phyloP scores from a whole-genome alignment of 1,139 yeast species.

The Scheffersomyces illinoinensis region DNA sequence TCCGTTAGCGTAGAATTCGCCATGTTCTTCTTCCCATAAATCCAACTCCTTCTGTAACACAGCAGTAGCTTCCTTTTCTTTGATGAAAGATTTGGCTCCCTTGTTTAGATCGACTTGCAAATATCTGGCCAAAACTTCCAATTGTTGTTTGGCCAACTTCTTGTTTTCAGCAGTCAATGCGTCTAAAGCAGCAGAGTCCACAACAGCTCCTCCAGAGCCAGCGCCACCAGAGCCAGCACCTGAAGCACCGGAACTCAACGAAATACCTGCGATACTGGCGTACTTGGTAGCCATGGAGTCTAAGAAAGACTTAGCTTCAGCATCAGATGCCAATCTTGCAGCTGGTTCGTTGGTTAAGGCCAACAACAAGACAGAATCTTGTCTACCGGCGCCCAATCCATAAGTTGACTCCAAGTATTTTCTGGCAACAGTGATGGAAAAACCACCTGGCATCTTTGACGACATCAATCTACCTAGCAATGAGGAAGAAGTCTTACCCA shows the following conservation, averaged over 20 bases:
- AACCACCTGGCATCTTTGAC: slow-evolving; percentile 99
- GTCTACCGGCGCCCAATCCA: slow-evolving; percentile 94
- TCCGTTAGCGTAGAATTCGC: slow-evolving; percentile 92
- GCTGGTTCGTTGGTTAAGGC: slow-evolving; percentile 92
- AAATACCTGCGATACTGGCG: slow-evolving; percentile 79
- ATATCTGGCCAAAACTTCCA: slow-evolving; percentile 93
- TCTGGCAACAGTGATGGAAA: slow-evolving; percentile 87
- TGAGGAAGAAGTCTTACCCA: slow-evolving; percentile 92
- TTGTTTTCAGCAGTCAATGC: slow-evolving; percentile 90
- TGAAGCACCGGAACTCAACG: slow-evolving; percentile 66
- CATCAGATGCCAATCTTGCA: slow-evolving; percentile 79
- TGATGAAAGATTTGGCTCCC: slow-evolving; percentile 83
- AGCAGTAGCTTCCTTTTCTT: slow-evolving; percentile 85
- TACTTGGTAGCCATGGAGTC: slow-evolving; percentile 82
- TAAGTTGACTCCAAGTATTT: slow-evolving; percentile 86
- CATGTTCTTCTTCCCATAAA: slow-evolving; percentile 91
- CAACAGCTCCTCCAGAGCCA: slow-evolving; percentile 80
- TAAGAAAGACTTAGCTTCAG: slow-evolving; percentile 86
- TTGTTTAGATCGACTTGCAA: slow-evolving; percentile 87
- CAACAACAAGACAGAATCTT: slow-evolving; percentile 79
- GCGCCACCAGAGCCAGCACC: slow-evolving; percentile 52
- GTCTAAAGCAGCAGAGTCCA: slow-evolving; percentile 95
- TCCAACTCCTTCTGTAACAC: slow-evolving; percentile 88
- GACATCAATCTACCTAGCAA: slow-evolving; percentile 89
- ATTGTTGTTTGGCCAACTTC: slow-evolving; percentile 88